Evolutionary conservation across 768 basidiomycete genomes (phyloP).

Genomic region (Suillus cothurnatus): DNA sequence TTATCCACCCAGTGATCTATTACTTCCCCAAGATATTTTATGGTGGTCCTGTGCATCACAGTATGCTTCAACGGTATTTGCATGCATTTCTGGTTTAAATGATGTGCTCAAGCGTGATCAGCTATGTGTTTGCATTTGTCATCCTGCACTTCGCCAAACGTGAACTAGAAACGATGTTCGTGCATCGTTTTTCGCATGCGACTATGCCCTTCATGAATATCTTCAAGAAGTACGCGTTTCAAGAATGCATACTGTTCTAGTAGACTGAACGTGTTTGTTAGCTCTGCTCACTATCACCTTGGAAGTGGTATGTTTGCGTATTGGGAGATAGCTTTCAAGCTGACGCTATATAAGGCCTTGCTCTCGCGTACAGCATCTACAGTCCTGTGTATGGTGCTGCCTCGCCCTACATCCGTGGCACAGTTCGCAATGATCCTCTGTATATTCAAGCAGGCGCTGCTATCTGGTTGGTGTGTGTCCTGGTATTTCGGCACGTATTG

Average conservation of each 20-base stretch:
- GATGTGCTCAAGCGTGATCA: conserved; percentile 25
- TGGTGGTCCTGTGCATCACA: conserved; percentile 69
- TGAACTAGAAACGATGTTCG: conserved; percentile 88
- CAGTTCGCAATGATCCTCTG: conserved; percentile 60
- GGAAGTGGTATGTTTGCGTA: conserved; percentile 52
- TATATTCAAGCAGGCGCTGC: conserved; percentile 70
- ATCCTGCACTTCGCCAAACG: conserved; percentile 91
- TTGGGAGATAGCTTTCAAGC: not conserved
- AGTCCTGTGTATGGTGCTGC: conserved; percentile 72
- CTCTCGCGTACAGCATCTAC: conserved; percentile 82
- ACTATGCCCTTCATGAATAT: conserved; percentile 90
- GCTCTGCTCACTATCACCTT: conserved; percentile 89
- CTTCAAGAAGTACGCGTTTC: conserved; percentile 79
- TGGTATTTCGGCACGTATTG: not conserved
- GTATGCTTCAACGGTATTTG: conserved; percentile 71
- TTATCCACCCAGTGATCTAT: conserved; percentile 88
- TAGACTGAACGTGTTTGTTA: conserved; percentile 35
- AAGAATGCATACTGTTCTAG: not conserved
- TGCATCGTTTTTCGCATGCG: conserved; percentile 94
- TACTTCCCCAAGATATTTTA: conserved; percentile 71
- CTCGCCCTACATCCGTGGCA: conserved; percentile 63
- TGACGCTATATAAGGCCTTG: conserved; percentile 50
- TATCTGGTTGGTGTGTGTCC: conserved; percentile 71
- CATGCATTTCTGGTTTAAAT: not conserved
- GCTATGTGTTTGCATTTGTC: conserved; percentile 73